These are phyloP conservation scores for Blastocystis sp. DNA, from an alignment of 352 stramenopile species.

Conservation along the genomic window DNA sequence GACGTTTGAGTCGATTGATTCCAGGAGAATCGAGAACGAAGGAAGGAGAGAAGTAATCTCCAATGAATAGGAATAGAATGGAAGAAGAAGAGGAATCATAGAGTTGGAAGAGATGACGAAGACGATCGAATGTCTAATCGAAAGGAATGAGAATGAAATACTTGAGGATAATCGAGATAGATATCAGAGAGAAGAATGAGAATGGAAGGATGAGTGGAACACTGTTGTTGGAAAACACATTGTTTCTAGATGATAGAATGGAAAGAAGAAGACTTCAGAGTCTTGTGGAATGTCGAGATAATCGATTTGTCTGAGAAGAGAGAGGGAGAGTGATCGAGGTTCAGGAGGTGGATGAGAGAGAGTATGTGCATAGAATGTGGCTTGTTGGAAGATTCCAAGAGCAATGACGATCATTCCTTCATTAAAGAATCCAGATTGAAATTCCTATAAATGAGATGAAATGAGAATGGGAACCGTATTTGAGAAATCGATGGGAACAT, in stretches of 20 bases:
- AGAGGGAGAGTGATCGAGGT: neutral
- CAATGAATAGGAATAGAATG: neutral
- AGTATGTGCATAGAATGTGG: neutral
- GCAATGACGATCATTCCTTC: conserved; percentile 14
- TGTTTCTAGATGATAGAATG: neutral
- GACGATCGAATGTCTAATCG: neutral
- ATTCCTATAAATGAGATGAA: neutral
- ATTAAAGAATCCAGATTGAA: neutral
- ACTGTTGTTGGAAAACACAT: neutral
- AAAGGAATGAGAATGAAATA: neutral
- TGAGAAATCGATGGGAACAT: neutral
- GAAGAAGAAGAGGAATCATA: neutral
- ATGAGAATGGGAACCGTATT: neutral
- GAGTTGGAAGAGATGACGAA: neutral
- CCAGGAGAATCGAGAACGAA: neutral
- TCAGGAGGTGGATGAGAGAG: neutral
- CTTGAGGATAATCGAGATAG: neutral
- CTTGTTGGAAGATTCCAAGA: neutral
- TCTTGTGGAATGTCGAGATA: neutral
- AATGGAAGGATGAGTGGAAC: neutral
- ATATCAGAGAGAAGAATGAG: neutral
- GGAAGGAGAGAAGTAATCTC: neutral
- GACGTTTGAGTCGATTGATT: neutral
- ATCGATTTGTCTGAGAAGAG: neutral
- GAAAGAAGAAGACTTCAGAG: neutral